Base-by-base conservation (phyloP, 371 early-diverging fungal species). In the Mortierella polycephala region DNA sequence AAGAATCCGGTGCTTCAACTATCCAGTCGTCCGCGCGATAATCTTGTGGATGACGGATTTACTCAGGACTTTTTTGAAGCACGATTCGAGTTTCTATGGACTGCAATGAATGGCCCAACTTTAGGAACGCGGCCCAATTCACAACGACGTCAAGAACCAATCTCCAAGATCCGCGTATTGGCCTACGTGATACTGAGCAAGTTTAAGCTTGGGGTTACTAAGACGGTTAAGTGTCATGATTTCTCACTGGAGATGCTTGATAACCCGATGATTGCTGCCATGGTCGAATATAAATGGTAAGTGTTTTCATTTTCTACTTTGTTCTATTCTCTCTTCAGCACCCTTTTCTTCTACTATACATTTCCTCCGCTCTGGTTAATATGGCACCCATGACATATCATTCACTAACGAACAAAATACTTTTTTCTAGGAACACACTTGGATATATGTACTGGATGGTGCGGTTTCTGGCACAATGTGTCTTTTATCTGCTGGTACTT, bases 271-370 rank as follows among this genome's bases (percentile, higher is more conserved):
- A 61, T 61, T 51, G 62, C 39, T n/a, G 62, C 62, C 10, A 51
- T 61, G 62, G 39, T 61, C 41, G 51, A 61, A 13, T 61, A 51
- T 42, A 61, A 61, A 21, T 61, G 62, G 62, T 61, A 51, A 39
- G 46, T 6, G 18, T 10, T n/a, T n/a, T n/a, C n/a, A n/a, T n/a
- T n/a, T n/a, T n/a, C n/a, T 12, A 8, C 8, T 14, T 0, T 58
- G 12, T n/a, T n/a, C n/a, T n/a, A n/a, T n/a, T n/a, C n/a, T n/a
- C n/a, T n/a, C n/a, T n/a, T n/a, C n/a, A n/a, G n/a, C n/a, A n/a
- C n/a, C n/a, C n/a, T n/a, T n/a, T n/a, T n/a, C n/a, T n/a, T n/a
- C n/a, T n/a, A n/a, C n/a, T n/a, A n/a, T n/a, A n/a, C n/a, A n/a
- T n/a, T n/a, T n/a, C n/a, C n/a, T n/a, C n/a, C n/a, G n/a, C n/a